Evolutionary conservation across 1,284 basidiomycete genomes (phyloP), one percentile per base, ranked within the genome.

Genomic region (Xerocomus nothofagi): DNA sequence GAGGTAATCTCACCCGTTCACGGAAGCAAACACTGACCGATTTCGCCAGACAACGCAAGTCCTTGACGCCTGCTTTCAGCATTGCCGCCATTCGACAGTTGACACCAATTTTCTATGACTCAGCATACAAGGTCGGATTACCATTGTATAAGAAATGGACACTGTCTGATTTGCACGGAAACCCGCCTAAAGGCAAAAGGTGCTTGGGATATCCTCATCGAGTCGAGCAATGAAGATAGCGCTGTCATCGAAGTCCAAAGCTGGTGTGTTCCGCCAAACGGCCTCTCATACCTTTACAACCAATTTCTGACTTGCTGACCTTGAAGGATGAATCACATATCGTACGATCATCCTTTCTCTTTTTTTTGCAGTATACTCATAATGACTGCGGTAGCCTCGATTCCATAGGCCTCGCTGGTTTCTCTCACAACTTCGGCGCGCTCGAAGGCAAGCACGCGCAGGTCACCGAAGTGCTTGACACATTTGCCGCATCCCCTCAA

Each of bases 161-260:
- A 1, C 1, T 14, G 5, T 32, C 26, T 40, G 5, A 33, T 18
- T 4, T 40, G 26, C 15, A 38, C 17, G 17, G 17, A 20, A 23
- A 47, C 23, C 8, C 17, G 18, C 12, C 32, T 10, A 20, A 24
- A 52, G 53, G 78, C 60, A 75, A 54, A 81, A 76, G 65, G 57
- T 58, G 59, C 61, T 15, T 83, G 81, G 81, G 80, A 82, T 42
- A 55, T 61, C 9, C 56, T 71, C 15, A 54, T 82, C 2, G 72
- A 75, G 21, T 57, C 70, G 0, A 58, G 51, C 10, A 69, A 63
- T 34, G 62, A 64, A 9, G 58, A 54, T 0, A 31, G 36, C 20
- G 8, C 37, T 4, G 49, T 76, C 11, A 78, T 83, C 23, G 78
- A 84, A 24, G 77, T 84, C 5, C 75, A 83, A 23, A 48, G n/a